Conservation (phyloP, 1,284 basidiomycete genomes). For the Apiotrichum brassicae region DNA sequence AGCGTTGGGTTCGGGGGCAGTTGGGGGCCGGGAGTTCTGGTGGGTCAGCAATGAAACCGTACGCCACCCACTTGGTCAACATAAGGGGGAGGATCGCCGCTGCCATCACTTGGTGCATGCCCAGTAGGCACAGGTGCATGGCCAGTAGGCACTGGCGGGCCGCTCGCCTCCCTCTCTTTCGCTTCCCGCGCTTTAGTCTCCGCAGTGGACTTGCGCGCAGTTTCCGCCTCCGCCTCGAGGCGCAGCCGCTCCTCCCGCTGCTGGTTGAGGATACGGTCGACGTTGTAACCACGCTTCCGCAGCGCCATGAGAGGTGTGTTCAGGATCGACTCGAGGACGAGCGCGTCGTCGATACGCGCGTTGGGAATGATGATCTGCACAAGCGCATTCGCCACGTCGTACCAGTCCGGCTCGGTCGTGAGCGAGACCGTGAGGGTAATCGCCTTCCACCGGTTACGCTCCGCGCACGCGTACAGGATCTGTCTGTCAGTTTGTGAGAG, state of each 20-base stretch:
- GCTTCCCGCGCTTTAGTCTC: not conserved
- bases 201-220: not conserved
- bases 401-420: slow-evolving; percentile 76
- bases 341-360: slow-evolving; percentile 69
- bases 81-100: not conserved
- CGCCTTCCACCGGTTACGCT: slow-evolving; percentile 50
- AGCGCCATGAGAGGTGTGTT: slow-evolving; percentile 80
- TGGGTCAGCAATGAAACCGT: no score
- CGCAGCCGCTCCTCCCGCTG: slow-evolving; percentile 68
- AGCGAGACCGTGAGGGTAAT: slow-evolving; percentile 71
- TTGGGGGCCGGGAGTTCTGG: no score
- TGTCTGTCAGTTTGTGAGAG: slow-evolving; percentile 23
- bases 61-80: not conserved
- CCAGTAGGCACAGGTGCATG: no score
- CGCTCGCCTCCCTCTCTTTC: not conserved
- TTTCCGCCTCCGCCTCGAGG: slow-evolving; percentile 45
- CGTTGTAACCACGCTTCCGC: slow-evolving; percentile 60
- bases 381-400: slow-evolving; percentile 56
- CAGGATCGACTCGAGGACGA: slow-evolving; percentile 69
- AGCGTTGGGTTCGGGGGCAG: not conserved
- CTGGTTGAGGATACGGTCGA: slow-evolving; percentile 83
- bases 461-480: slow-evolving; percentile 65
- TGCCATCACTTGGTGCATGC: not conserved
- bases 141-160: not conserved
- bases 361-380: slow-evolving; percentile 68